Base-by-base conservation (phyloP, 306 rosid species). In the Neltuma alba region DNA sequence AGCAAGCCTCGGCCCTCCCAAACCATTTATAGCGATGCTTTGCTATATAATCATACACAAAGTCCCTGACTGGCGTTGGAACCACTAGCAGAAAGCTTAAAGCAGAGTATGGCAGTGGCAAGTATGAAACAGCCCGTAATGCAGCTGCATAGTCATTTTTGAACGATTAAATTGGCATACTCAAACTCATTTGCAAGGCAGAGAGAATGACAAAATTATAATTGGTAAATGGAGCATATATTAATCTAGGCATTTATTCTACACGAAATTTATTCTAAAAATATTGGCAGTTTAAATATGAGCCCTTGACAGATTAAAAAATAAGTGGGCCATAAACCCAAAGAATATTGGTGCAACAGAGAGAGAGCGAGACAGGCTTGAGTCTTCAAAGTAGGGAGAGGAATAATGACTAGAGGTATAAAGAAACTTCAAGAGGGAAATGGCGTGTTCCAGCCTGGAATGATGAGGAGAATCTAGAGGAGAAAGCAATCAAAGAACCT, bases 71-170 rank as follows among this genome's bases (percentile, higher is more conserved):
- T 27, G 97, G 97, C 80, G 88, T 77, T 25, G 97, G 93, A 70
- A 91, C 66, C 68, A 90, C 78, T 83, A 78, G 76, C 31, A 91
- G 69, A 3, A 76, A 15, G 77, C 91, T 91, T 54, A 90, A 68
- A 36, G 93, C 86, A 47, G 92, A 91, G 90, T 86, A 89, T 60
- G 95, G 98, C 28, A 67, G 83, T 1, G 98, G 98, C 87, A 93
- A 74, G 87, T 90, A 87, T 8, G 98, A 91, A 71, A 87, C 33
- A 5, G 91, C 97, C 76, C 74, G 87, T 82, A 93, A 83, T 28
- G 93, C 95, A 87, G 93, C 97, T 90, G 92, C 90, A 88, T 34
- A 58, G 70, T 70, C 81, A 84, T 40, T 42, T 80, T 27, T 12
- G 52, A 28, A 66, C 64, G 62, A 66, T 85, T 68, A 85, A 82